Evolutionary conservation across 768 basidiomycete species (phyloP).

Genomic region (Naganishia randhawae): DNA sequence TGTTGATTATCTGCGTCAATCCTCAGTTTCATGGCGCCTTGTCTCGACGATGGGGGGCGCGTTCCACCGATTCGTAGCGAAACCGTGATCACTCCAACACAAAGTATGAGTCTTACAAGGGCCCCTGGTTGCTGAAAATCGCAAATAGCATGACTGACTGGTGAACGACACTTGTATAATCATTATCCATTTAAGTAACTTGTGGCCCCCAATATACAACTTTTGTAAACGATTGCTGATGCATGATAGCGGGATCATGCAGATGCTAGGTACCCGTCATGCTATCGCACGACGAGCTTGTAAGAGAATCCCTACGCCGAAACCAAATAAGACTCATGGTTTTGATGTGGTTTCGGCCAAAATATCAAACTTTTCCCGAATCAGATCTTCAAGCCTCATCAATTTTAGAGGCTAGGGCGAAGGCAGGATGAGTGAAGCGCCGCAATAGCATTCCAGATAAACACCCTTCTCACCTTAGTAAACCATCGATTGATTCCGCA

Average conservation of each 20-base stretch:
- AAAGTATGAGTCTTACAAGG: background rate
- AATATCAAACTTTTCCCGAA: conserved; percentile 10
- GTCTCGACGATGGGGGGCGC: conserved; percentile 10
- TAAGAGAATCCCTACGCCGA: background rate
- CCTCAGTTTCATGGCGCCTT: conserved; percentile 9
- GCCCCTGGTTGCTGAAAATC: background rate
- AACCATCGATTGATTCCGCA: conserved; percentile 18
- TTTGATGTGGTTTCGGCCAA: background rate
- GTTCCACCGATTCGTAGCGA: background rate
- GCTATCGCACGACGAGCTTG: too few relatives aligned
- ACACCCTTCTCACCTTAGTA: conserved; percentile 3
- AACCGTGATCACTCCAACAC: background rate
- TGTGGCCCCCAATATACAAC: background rate
- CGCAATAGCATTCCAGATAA: too few relatives aligned
- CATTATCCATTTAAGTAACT: background rate
- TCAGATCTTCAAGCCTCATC: conserved; percentile 6
- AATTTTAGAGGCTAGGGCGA: background rate
- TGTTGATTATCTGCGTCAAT: background rate
- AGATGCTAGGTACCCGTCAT: background rate
- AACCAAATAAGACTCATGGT: too few relatives aligned
- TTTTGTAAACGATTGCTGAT: background rate
- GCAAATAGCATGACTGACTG: background rate
- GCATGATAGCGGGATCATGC: background rate
- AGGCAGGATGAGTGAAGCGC: too few relatives aligned
- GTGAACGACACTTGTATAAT: conserved; percentile 6